Evolutionary conservation across 176 grass and related monocot genomes (phyloP).

Genomic region (Aechmea fasciata): DNA sequence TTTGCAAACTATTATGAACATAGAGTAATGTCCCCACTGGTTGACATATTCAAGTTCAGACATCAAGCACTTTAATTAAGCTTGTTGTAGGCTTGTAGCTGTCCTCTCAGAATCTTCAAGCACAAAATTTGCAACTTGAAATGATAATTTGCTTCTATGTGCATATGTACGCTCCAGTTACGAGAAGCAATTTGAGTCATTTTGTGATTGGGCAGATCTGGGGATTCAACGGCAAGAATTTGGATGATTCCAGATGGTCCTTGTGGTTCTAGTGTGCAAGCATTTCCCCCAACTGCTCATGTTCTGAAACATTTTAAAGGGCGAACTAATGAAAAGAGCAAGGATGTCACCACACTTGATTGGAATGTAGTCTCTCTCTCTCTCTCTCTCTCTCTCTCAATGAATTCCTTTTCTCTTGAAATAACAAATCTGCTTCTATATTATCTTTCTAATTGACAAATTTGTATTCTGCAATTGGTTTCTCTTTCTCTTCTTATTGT

Average conservation of each 20-base stretch:
- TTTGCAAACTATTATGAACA: too few relatives aligned
- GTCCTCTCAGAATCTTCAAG: too few relatives aligned
- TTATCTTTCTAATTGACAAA: constrained; percentile 11
- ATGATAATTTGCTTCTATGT: constrained; percentile 7
- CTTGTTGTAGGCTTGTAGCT: too few relatives aligned
- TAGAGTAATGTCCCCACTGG: too few relatives aligned
- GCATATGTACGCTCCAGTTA: background rate
- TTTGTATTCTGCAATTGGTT: constrained; percentile 10
- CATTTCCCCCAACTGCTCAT: constrained; percentile 54
- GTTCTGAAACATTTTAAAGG: constrained; percentile 96
- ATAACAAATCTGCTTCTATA: background rate
- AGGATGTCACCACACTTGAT: constrained; percentile 97
- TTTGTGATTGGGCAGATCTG: constrained; percentile 49
- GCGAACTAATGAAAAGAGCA: constrained; percentile 85
- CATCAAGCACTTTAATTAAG: too few relatives aligned
- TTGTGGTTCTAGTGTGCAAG: constrained; percentile 48
- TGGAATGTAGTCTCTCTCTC: constrained; percentile 67
- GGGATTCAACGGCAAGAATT: constrained; percentile 98
- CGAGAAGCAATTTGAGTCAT: background rate
- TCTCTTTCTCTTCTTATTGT: background rate
- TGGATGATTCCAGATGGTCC: constrained; percentile 94
- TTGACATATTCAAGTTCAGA: too few relatives aligned
- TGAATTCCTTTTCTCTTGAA: constrained; percentile 6
- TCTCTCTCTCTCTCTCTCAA: constrained; percentile 1
- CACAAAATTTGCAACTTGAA: background rate